Conservation (phyloP, 441 rosid genomes). For the Dalechampia spathulata region DNA sequence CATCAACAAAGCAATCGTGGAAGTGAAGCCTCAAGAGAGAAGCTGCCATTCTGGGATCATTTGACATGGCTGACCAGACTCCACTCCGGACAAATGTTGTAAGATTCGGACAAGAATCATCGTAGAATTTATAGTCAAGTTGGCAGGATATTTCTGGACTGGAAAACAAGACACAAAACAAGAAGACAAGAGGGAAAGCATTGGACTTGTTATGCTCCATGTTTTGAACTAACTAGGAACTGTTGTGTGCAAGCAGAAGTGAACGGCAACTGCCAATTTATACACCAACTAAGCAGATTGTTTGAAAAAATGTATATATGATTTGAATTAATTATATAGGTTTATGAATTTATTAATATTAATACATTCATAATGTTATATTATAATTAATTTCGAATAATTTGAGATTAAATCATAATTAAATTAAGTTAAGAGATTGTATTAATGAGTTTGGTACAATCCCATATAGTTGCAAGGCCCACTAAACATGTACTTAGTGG, state of each 20-base stretch:
- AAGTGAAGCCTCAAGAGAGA: constrained; percentile 63
- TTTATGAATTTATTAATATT: too few relatives aligned
- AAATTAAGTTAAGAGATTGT: constrained; percentile 18
- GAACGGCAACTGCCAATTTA: constrained; percentile 23
- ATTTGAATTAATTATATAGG: too few relatives aligned
- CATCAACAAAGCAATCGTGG: constrained; percentile 65
- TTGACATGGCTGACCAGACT: constrained; percentile 40
- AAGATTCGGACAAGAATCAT: constrained; percentile 36
- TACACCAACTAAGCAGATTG: constrained; percentile 12
- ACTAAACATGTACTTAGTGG: constrained; percentile 24
- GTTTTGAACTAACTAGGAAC: not conserved
- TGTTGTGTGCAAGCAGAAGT: constrained; percentile 7
- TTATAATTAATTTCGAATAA: too few relatives aligned
- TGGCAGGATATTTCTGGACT: constrained; percentile 30
- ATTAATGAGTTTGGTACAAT: constrained; percentile 34
- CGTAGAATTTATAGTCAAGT: constrained; percentile 49
- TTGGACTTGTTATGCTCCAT: constrained; percentile 22
- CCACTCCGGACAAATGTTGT: constrained; percentile 31
- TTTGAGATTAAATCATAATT: too few relatives aligned
- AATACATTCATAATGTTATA: too few relatives aligned
- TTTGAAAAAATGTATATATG: too few relatives aligned
- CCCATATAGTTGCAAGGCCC: constrained; percentile 26
- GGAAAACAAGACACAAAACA: constrained; percentile 24
- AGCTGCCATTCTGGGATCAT: constrained; percentile 66
- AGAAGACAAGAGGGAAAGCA: constrained; percentile 16